Evolutionary conservation across 768 basidiomycete genomes (phyloP), one percentile per base, ranked within the genome.

Genomic region (Hebeloma cylindrosporum): DNA sequence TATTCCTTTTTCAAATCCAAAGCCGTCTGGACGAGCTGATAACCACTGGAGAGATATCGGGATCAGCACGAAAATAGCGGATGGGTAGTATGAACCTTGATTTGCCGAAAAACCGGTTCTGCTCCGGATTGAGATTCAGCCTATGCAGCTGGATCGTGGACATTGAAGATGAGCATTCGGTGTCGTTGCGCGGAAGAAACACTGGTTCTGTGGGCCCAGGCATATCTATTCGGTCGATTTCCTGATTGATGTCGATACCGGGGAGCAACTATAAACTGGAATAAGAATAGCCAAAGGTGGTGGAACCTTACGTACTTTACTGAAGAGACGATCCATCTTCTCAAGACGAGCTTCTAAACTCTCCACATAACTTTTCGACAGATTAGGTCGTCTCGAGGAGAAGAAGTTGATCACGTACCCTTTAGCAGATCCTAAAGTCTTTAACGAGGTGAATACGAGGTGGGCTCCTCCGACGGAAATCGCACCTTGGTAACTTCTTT

Each of bases 401-500:
- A 47, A 35, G 3, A 21, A 14, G 40, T 16, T 23, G 17, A n/a
- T n/a, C 7, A 57, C 73, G 34, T 49, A 82, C 79, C 79, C 77
- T 67, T 82, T 82, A 13, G 82, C 78, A 29, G 80, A 74, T 3
- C 84, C 84, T 17, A 83, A 71, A 36, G 74, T 70, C 75, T 77
- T 43, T 6, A 25, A 11, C 6, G 7, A 32, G 13, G 21, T 20
- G 25, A 4, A 20, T 21, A 47, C 7, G 28, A 43, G 5, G 40
- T 21, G 7, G n/a, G n/a, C n/a, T n/a, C n/a, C n/a, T n/a, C n/a
- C 51, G 25, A 45, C 11, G 22, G 18, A 36, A 20, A 72, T n/a
- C 70, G 38, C 48, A 83, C 83, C 76, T 83, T 85, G 8, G 81
- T 78, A 14, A 80, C 75, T 62, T 85, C 82, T 42, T 78, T 72